These are phyloP conservation scores for Aureobasidium musti DNA, from an alignment of 2,329 filamentous ascomycete genomes.

Conservation along the genomic window DNA sequence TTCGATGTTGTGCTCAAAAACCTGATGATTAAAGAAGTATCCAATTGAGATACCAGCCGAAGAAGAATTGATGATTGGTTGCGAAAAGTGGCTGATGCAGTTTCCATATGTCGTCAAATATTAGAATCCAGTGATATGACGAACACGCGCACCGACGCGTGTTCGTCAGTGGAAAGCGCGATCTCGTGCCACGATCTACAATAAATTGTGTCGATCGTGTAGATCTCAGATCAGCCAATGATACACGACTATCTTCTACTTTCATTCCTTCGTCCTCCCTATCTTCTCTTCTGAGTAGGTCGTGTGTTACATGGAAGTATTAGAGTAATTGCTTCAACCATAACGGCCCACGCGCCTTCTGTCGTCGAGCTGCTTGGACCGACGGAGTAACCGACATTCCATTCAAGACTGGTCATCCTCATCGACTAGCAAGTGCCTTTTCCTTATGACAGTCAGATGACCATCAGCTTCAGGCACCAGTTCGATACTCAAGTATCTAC, in stretches of 20 bases:
- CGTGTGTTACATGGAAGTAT: neutral
- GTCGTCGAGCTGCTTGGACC: neutral
- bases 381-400: neutral
- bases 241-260: neutral
- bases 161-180: too few species aligned
- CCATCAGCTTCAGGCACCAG: neutral
- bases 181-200: constrained; percentile 13
- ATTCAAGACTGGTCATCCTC: neutral
- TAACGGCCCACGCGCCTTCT: neutral
- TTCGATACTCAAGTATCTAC: neutral
- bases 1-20: too few species aligned
- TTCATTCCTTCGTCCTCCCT: neutral
- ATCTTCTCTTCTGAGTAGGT: neutral
- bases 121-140: neutral
- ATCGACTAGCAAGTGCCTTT: neutral
- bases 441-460: neutral
- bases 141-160: neutral
- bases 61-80: neutral
- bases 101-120: neutral
- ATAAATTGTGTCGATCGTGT: constrained; percentile 7
- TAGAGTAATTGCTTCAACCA: neutral
- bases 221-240: constrained; percentile 7
- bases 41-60: neutral
- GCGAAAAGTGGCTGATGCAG: neutral
- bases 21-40: neutral